Evolutionary conservation across 1,139 yeast species (phyloP).

Genomic region (Entelexis paramagnoliae): DNA sequence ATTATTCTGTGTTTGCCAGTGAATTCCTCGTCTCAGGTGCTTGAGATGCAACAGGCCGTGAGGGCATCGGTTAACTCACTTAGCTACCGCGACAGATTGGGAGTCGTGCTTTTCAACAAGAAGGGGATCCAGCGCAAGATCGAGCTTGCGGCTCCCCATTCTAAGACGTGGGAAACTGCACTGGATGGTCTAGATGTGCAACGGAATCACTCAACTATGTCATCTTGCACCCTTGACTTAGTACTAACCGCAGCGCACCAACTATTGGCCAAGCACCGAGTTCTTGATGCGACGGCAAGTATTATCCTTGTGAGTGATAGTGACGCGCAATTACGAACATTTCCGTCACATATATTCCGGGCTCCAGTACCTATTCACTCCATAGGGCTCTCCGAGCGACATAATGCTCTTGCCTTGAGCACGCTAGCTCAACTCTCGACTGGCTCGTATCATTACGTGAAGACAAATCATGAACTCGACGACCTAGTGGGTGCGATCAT

Average conservation of each 20-base stretch:
- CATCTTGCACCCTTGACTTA: background rate
- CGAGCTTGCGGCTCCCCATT: background rate
- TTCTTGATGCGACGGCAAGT: background rate
- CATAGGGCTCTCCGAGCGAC: slow-evolving; percentile 6
- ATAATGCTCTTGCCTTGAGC: slow-evolving; percentile 5
- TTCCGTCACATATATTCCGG: background rate
- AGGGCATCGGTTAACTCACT: background rate
- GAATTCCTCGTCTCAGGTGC: background rate
- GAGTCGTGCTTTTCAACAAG: background rate
- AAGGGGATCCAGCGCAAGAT: background rate
- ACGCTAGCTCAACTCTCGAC: slow-evolving; percentile 6
- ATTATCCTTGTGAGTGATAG: slow-evolving; percentile 3
- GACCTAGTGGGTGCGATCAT: background rate
- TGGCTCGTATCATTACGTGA: slow-evolving; percentile 10
- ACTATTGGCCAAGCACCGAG: background rate
- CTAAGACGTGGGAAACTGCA: background rate
- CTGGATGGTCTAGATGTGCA: background rate
- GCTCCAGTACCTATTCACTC: slow-evolving; percentile 2
- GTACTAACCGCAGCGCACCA: slow-evolving; percentile 1
- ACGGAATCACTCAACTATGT: too few relatives aligned
- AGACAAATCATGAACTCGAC: background rate
- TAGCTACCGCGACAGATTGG: slow-evolving; percentile 5
- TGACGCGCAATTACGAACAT: background rate
- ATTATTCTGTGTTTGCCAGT: slow-evolving; percentile 2
- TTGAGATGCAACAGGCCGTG: background rate